Evolutionary conservation across 805 yeast species (phyloP).

Genomic region (Spathaspora arborariae): DNA sequence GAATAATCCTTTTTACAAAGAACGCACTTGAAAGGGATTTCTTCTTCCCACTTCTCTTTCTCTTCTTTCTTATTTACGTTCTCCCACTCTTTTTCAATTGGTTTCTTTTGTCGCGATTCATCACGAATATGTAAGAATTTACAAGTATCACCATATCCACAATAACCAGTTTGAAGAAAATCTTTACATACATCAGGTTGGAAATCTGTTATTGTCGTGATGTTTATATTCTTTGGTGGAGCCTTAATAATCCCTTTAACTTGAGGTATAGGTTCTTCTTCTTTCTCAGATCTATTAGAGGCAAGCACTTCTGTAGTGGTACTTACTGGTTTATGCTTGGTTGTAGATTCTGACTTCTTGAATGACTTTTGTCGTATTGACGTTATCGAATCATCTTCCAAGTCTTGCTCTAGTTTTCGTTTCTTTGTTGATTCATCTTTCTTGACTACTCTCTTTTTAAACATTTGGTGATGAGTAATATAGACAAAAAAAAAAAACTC

Average conservation of each 20-base stretch:
- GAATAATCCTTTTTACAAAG: slow-evolving; percentile 55
- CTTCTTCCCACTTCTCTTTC: slow-evolving; percentile 6
- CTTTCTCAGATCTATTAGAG: background rate
- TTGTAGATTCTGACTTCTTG: background rate
- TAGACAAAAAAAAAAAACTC: background rate
- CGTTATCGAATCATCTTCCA: background rate
- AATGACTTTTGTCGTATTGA: slow-evolving; percentile 1
- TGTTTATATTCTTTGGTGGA: slow-evolving; percentile 37
- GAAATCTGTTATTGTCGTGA: slow-evolving; percentile 74
- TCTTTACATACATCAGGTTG: slow-evolving; percentile 96
- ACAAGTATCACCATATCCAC: slow-evolving; percentile 97
- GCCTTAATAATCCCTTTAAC: background rate
- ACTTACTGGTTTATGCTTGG: background rate
- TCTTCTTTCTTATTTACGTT: slow-evolving; percentile 19
- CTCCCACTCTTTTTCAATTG: slow-evolving; percentile 70
- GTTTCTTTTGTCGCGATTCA: slow-evolving; percentile 71
- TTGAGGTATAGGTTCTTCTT: background rate
- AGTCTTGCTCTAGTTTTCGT: background rate
- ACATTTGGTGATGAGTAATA: slow-evolving; percentile 13
- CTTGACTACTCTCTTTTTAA: slow-evolving; percentile 22
- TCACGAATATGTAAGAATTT: slow-evolving; percentile 90
- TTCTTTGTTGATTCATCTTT: background rate
- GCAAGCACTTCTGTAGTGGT: background rate
- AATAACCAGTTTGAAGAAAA: slow-evolving; percentile 83
- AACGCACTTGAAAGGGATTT: slow-evolving; percentile 57